Conservation (phyloP, 1,284 basidiomycete species). For the Moesziomyces globuligerus region DNA sequence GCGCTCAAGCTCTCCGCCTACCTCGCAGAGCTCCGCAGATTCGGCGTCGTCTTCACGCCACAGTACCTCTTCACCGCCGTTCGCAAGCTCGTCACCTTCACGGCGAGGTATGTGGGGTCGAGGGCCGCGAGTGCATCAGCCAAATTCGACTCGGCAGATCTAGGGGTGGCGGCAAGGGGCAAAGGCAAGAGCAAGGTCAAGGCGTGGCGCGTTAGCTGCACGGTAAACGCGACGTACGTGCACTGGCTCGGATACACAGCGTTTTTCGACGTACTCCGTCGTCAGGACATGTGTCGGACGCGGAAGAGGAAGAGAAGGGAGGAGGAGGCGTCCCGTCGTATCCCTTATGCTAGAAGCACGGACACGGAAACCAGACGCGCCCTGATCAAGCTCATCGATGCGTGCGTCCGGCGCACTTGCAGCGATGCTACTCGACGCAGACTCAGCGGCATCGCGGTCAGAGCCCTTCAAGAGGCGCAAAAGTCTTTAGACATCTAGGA, state of each 20-base stretch:
- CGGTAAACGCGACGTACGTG: slow-evolving; percentile 24
- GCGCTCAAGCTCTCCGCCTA: slow-evolving; percentile 91
- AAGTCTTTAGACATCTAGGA: slow-evolving; percentile 20
- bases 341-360: slow-evolving; percentile 1
- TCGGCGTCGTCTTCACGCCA: slow-evolving; percentile 15
- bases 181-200: not conserved
- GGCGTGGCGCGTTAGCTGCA: slow-evolving; percentile 29
- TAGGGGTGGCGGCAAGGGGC: not conserved
- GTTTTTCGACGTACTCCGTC: slow-evolving; percentile 21
- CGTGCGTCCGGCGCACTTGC: not conserved
- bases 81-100: slow-evolving; percentile 29
- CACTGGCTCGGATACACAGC: slow-evolving; percentile 52
- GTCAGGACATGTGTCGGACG: not conserved
- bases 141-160: not conserved
- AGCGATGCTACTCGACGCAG: slow-evolving; percentile 4
- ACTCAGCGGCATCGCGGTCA: slow-evolving; percentile 8
- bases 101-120: slow-evolving; percentile 26
- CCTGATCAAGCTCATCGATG: slow-evolving; percentile 18
- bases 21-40: slow-evolving; percentile 73
- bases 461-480: slow-evolving; percentile 8
- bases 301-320: not conserved
- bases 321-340: not conserved
- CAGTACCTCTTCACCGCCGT: slow-evolving; percentile 25
- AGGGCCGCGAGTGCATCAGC: slow-evolving; percentile 18
- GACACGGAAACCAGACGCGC: slow-evolving; percentile 8